Conservation (phyloP, 768 basidiomycete genomes). For the Leccinum obscurum region DNA sequence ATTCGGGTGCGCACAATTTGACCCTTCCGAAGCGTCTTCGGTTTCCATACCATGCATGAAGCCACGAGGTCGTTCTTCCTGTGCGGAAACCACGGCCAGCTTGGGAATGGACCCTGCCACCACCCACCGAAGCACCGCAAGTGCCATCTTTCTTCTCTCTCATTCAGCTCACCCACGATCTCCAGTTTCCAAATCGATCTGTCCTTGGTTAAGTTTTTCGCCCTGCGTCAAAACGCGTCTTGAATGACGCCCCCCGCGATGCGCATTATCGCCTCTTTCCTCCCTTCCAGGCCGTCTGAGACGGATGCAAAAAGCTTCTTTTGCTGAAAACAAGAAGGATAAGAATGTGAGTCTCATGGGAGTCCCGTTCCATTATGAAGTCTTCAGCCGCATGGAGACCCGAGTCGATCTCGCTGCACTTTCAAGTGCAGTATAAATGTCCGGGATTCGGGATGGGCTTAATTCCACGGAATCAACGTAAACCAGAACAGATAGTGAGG, state of each 20-base stretch:
- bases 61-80: constrained; percentile 23
- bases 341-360: not conserved
- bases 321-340: not conserved
- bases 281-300: not conserved
- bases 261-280: constrained; percentile 22
- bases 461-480: constrained; percentile 32
- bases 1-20: constrained; percentile 9
- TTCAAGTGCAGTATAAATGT: constrained; percentile 3
- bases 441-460: constrained; percentile 3
- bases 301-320: not conserved
- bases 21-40: constrained; percentile 14
- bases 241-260: constrained; percentile 10
- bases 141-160: not conserved
- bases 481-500: constrained; percentile 27
- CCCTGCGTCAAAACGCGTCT: not conserved
- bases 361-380: not conserved
- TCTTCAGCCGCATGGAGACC: constrained; percentile 3
- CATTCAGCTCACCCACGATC: constrained; percentile 2
- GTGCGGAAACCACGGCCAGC: constrained; percentile 11
- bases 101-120: constrained; percentile 18
- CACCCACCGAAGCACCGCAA: constrained; percentile 11
- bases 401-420: constrained; percentile 28
- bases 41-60: constrained; percentile 2
- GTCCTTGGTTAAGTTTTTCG: constrained; percentile 5
- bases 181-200: constrained; percentile 14